These are phyloP conservation scores for Boletus semigastroideus DNA, from an alignment of 1,284 basidiomycete genomes.

Conservation along the genomic window DNA sequence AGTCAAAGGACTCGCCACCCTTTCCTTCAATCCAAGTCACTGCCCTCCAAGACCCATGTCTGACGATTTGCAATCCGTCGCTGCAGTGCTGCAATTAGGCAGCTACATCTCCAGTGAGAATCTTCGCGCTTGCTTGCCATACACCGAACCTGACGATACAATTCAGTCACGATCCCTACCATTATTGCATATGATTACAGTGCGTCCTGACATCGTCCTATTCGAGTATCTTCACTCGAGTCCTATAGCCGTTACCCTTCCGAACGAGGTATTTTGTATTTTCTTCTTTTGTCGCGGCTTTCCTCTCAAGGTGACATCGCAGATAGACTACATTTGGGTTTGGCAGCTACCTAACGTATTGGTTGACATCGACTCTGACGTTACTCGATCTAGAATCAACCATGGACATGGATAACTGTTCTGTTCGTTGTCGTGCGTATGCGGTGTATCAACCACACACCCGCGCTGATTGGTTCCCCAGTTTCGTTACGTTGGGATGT, in stretches of 20 bases:
- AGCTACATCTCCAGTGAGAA: neutral
- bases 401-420: slow-evolving; percentile 1
- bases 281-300: neutral
- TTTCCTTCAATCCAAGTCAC: no score
- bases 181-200: neutral
- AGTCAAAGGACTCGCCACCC: no score
- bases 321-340: slow-evolving; percentile 7
- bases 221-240: neutral
- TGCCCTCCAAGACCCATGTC: neutral
- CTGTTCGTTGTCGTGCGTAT: slow-evolving; percentile 1
- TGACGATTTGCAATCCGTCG: neutral
- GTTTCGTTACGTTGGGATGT: slow-evolving; percentile 1
- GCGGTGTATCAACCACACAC: no score
- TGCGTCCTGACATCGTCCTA: neutral
- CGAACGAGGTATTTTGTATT: neutral
- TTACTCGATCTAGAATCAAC: neutral
- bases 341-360: neutral
- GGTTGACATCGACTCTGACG: neutral
- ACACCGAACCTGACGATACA: neutral
- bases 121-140: neutral
- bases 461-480: neutral
- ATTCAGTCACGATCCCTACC: neutral
- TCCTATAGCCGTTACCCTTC: neutral
- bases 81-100: neutral
- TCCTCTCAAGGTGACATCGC: neutral